Percentiles rank a stretch among this genome's conserved stretches.
Evolutionary conservation across 2,329 filamentous ascomycete genomes (phyloP).

Genomic region (Fusarium brevicatenulatum): DNA sequence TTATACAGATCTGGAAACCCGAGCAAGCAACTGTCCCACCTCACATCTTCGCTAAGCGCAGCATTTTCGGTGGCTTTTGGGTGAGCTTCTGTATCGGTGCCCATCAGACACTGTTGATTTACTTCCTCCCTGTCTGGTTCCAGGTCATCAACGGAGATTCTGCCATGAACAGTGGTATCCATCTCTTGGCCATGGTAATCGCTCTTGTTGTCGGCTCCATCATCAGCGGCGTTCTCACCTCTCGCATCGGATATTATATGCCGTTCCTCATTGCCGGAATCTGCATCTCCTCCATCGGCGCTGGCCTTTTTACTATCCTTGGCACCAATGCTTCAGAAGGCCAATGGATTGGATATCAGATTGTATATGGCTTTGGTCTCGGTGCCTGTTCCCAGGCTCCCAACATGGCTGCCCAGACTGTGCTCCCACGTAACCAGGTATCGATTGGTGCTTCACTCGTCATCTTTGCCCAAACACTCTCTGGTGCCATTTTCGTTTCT

Average conservation of each 20-base stretch:
- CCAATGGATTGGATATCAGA: constrained; percentile 47
- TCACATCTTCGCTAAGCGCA: constrained; percentile 54
- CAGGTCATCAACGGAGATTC: constrained; percentile 54
- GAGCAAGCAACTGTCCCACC: constrained; percentile 54
- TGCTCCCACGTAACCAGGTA: constrained; percentile 55
- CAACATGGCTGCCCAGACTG: constrained; percentile 57
- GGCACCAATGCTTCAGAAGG: constrained; percentile 24
- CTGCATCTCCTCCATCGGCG: constrained; percentile 48
- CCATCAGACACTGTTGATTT: constrained; percentile 43
- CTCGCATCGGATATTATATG: constrained; percentile 54
- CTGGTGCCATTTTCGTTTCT: constrained; percentile 60
- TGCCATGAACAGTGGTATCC: constrained; percentile 45
- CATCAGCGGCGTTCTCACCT: constrained; percentile 43
- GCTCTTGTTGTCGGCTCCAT: constrained; percentile 44
- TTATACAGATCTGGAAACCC: constrained; percentile 49
- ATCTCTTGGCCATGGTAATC: constrained; percentile 45
- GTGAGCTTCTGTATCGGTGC: constrained; percentile 43
- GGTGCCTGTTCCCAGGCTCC: constrained; percentile 58
- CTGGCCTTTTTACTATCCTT: constrained; percentile 55
- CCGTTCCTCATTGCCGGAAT: constrained; percentile 52
- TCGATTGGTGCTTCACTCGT: constrained; percentile 58
- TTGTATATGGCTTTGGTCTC: constrained; percentile 56
- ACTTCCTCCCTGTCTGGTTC: constrained; percentile 63
- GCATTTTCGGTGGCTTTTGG: constrained; percentile 50
- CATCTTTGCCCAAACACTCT: constrained; percentile 58